phyloP scores from a whole-genome alignment of 345 rosid species.

The Lenwebbia sp. region DNA sequence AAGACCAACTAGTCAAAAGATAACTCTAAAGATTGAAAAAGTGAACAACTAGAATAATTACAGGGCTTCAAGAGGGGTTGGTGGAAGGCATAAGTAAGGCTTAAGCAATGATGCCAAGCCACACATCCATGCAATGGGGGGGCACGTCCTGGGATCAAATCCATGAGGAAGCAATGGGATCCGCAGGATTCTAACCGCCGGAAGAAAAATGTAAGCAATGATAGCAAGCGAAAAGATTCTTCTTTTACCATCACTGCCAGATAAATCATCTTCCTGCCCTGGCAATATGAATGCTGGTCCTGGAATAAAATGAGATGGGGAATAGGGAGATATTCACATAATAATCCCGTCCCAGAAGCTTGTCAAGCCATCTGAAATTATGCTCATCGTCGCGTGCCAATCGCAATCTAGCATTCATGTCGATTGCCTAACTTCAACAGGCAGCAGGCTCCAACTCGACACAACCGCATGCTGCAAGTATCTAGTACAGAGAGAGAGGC shows the following conservation, averaged over 20 bases:
- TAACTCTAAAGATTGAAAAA: slow-evolving; percentile 1
- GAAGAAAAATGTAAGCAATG: background rate
- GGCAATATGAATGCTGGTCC: background rate
- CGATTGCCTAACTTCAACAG: background rate
- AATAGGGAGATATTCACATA: background rate
- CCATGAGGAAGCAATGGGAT: background rate
- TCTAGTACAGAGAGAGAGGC: background rate
- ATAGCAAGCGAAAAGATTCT: background rate
- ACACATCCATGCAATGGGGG: background rate
- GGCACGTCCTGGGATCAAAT: background rate
- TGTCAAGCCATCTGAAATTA: background rate
- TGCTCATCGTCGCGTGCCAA: background rate
- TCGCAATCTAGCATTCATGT: background rate
- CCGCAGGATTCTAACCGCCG: background rate
- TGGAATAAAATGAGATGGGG: background rate
- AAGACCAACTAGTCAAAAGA: background rate
- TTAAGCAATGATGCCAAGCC: slow-evolving; percentile 11
- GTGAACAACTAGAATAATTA: slow-evolving; percentile 2
- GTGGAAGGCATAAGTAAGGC: slow-evolving; percentile 17
- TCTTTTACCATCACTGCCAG: background rate
- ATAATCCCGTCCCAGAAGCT: background rate
- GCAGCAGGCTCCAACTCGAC: background rate
- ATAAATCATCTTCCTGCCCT: background rate
- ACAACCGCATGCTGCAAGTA: background rate
- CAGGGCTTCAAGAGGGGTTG: slow-evolving; percentile 7